These are phyloP conservation scores for Tripterygium wilfordii DNA, from an alignment of 177 flowering plant species.

Conservation along the genomic window DNA sequence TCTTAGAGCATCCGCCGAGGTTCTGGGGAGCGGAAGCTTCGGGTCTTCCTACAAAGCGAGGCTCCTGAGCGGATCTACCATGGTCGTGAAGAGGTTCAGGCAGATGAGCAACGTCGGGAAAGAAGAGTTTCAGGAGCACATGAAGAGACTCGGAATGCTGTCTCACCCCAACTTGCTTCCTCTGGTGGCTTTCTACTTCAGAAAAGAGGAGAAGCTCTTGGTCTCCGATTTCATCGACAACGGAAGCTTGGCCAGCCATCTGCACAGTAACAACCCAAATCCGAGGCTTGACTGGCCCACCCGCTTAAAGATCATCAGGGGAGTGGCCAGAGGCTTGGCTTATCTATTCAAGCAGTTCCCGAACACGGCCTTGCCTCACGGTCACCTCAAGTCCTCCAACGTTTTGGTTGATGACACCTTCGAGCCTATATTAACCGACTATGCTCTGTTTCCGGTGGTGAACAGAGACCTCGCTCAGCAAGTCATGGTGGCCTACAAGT, in stretches of 20 bases:
- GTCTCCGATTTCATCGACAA: constrained; percentile 35
- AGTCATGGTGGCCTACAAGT: constrained; percentile 48
- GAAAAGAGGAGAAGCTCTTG: constrained; percentile 56
- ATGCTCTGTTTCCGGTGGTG: constrained; percentile 24
- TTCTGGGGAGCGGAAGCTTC: constrained; percentile 52
- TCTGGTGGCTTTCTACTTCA: constrained; percentile 41
- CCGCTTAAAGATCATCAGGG: constrained; percentile 39
- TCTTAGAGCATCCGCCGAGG: constrained; percentile 52
- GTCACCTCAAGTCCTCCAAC: constrained; percentile 55
- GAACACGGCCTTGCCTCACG: constrained; percentile 28
- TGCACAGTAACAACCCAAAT: constrained; percentile 27
- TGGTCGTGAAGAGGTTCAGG: constrained; percentile 64
- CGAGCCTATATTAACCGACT: constrained; percentile 33
- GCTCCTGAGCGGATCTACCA: constrained; percentile 21
- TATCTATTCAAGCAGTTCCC: constrained; percentile 40
- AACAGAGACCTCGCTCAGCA: constrained; percentile 36
- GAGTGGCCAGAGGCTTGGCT: constrained; percentile 37
- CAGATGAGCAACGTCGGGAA: constrained; percentile 39
- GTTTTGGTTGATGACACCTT: constrained; percentile 34
- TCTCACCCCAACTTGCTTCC: constrained; percentile 46
- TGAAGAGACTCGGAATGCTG: constrained; percentile 41
- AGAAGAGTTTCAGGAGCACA: constrained; percentile 44
- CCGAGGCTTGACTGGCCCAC: constrained; percentile 42
- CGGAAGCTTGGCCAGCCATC: constrained; percentile 55
- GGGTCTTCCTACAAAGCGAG: constrained; percentile 59